Evolutionary conservation across 805 yeast species (phyloP).

Genomic region (Zygotorulaspora danielsina): DNA sequence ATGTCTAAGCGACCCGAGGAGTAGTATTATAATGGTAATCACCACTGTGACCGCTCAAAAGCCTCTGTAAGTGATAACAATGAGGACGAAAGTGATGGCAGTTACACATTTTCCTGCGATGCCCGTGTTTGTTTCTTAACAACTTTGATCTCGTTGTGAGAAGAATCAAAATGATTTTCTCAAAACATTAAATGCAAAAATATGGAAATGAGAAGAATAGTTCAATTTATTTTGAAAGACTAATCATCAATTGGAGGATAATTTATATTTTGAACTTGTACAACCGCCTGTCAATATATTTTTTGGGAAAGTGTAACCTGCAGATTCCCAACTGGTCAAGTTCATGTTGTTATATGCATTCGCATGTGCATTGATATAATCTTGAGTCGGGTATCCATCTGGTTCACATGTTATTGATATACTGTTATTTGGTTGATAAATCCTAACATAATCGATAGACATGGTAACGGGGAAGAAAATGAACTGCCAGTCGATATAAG

Average conservation of each 20-base stretch:
- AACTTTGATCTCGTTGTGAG: no score
- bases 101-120: no score
- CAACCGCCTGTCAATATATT: constrained; percentile 55
- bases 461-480: constrained; percentile 73
- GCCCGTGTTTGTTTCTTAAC: no score
- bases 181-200: constrained; percentile 5
- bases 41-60: no score
- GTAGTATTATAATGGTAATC: no score
- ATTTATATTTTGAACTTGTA: constrained; percentile 31
- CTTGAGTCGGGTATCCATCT: constrained; percentile 72
- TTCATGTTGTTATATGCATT: constrained; percentile 68
- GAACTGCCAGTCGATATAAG: constrained; percentile 85
- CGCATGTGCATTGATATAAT: constrained; percentile 69
- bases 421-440: constrained; percentile 78
- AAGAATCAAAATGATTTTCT: no score
- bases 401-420: constrained; percentile 81
- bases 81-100: no score
- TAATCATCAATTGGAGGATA: no score
- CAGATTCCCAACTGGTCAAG: constrained; percentile 65
- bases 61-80: no score
- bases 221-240: no score
- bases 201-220: no score
- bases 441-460: constrained; percentile 78
- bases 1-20: no score
- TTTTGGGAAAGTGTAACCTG: constrained; percentile 70